A percentile compares a stretch with the other conserved stretches of the same genome.
phyloP scores from a whole-genome alignment of 2,329 filamentous ascomycete genomes.

The Hirsutella minnesotensis region DNA sequence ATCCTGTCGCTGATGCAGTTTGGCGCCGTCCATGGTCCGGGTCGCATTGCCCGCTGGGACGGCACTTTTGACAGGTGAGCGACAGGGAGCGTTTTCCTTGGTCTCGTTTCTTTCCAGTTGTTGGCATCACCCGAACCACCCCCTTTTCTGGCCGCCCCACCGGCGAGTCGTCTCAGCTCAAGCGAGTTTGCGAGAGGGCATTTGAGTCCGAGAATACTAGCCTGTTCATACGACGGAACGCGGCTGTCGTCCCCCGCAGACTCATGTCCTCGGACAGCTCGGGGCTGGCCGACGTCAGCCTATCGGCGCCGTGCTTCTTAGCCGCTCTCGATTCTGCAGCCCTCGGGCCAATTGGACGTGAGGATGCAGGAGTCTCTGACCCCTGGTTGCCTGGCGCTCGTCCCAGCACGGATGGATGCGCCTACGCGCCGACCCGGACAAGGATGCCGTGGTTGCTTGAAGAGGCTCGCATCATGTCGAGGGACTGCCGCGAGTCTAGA shows the following conservation, averaged over 20 bases:
- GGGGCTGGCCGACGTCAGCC: conserved; percentile 5
- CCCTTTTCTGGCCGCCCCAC: no score
- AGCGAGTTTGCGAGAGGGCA: conserved; percentile 4
- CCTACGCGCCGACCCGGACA: conserved; percentile 39
- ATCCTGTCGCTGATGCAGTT: conserved; percentile 65
- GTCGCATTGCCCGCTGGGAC: conserved; percentile 61
- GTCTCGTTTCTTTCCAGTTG: background rate
- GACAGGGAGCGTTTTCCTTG: conserved; percentile 6
- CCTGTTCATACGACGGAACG: no score
- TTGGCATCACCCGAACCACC: no score
- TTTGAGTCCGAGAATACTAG: background rate
- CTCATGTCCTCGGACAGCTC: background rate
- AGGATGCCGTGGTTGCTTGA: conserved; percentile 17
- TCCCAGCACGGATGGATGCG: conserved; percentile 32
- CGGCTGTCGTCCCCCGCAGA: background rate
- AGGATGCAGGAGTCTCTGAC: conserved; percentile 19
- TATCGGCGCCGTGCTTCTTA: conserved; percentile 10
- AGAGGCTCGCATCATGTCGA: background rate
- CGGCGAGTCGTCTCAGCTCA: no score
- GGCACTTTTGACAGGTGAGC: conserved; percentile 84
- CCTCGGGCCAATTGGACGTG: conserved; percentile 27
- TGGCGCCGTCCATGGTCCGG: conserved; percentile 60
- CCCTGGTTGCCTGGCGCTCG: conserved; percentile 34
- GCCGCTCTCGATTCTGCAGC: background rate
- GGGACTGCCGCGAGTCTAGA: background rate